Conservation (phyloP, 2,329 filamentous ascomycete genomes). For the Byssochlamys sp. region DNA sequence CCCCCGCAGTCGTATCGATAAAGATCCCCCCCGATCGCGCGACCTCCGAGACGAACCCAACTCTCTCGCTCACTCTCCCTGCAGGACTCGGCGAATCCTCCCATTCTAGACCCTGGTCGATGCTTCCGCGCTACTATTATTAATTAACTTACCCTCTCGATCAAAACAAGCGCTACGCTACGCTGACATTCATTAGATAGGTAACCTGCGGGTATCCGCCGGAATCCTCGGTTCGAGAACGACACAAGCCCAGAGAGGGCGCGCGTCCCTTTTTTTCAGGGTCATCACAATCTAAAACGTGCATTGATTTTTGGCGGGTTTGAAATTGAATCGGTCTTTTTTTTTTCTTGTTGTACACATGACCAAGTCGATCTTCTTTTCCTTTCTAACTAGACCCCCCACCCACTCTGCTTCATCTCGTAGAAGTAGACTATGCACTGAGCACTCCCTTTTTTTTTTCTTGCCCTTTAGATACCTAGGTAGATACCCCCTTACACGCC, state of each 20-base stretch:
- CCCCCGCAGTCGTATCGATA: slow-evolving; percentile 1
- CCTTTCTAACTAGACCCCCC: no score
- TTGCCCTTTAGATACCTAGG: no score
- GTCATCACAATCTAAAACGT: background rate
- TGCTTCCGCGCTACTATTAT: background rate
- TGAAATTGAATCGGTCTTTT: no score
- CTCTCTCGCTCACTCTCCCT: background rate
- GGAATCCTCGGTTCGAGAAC: background rate
- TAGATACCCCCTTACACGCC: no score
- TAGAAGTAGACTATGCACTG: no score
- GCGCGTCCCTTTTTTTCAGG: background rate
- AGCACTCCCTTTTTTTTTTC: no score
- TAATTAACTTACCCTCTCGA: background rate
- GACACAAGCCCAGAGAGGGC: no score
- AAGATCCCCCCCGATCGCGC: background rate
- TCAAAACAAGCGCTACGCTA: no score
- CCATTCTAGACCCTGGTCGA: background rate
- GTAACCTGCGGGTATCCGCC: background rate
- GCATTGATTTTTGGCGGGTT: background rate
- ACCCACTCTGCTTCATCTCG: no score
- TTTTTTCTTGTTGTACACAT: background rate
- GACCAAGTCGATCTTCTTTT: background rate
- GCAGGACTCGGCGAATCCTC: background rate
- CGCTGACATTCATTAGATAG: background rate
- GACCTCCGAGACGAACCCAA: background rate